Evolutionary conservation across 2,329 filamentous ascomycete species (phyloP).

Genomic region (Colletotrichum filicis): DNA sequence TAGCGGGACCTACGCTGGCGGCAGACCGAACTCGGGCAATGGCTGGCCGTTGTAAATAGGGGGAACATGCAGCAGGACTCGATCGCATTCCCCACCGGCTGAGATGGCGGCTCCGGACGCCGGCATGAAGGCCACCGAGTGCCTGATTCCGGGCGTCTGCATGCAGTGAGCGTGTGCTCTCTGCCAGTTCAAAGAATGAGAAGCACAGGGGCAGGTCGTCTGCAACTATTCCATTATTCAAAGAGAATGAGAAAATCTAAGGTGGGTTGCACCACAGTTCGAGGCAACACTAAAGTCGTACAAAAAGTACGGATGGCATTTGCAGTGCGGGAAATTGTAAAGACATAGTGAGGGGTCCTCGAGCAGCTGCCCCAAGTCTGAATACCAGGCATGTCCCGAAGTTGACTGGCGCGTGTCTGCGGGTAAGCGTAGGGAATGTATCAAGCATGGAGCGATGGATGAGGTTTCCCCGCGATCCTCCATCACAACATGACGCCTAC

Average conservation of each 20-base stretch:
- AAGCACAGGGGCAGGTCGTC: not conserved
- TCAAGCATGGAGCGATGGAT: conserved; percentile 18
- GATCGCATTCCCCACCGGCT: conserved; percentile 30
- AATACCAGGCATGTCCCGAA: not conserved
- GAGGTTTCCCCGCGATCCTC: conserved; percentile 7
- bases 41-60: not conserved
- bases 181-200: not conserved
- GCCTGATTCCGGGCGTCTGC: conserved; percentile 1
- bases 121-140: conserved; percentile 9
- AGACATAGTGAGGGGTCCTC: not conserved
- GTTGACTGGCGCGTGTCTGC: not conserved
- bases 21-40: not conserved
- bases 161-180: not conserved
- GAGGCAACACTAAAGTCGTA: not conserved
- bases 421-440: not conserved
- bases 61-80: conserved; percentile 26
- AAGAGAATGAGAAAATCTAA: not conserved
- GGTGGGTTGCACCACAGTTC: conserved; percentile 23
- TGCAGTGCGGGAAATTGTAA: conserved; percentile 26
- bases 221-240: not conserved
- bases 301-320: conserved; percentile 22
- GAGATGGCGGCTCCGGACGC: conserved; percentile 31
- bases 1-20: not conserved
- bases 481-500: conserved; percentile 16
- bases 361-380: not conserved